Base-by-base conservation (phyloP, 192 early-diverging fungal genomes). In the Pilaira anomala region DNA sequence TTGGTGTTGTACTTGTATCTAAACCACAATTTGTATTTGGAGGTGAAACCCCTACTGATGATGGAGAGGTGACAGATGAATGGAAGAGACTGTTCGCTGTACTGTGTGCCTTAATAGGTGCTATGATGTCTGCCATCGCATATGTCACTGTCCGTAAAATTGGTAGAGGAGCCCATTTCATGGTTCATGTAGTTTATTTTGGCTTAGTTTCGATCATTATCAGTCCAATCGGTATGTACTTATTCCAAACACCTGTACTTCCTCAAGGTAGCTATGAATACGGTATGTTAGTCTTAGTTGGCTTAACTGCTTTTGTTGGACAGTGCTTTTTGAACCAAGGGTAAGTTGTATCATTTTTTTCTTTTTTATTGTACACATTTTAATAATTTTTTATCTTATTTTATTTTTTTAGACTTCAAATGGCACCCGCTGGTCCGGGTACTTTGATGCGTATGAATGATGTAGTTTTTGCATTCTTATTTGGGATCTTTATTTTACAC, bases 171-270 rank as follows among this genome's bases (percentile, higher is more conserved):
- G 86, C 85, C 7, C 87, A 90, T 63, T 86, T 80, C 19, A 86
- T 91, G 80, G 87, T 90, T 28, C 91, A 91, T 57, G 88, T 91
- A 2, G 80, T 84, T 22, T 91, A 91, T 61, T 91, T 91, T 77
- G 91, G 91, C 12, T 70, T 67, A 1, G 64, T 89, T 44, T 84
- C 85, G 18, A 73, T 80, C 21, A 44, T 85, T 6, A 59, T 90
- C 13, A 49, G 67, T 63, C 11, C 65, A 41, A n/a, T 83, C 68
- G 83, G 76, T 2, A 52, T 84, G 8, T 63, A 62, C 33, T 28
- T 65, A 6, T 39, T 69, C 6, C 77, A 79, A 22, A 67, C 60
- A 3, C 78, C 71, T 29, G 65, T 77, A 2, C 26, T 68, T 48
- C 85, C 84, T 0, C 19, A 57, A 1, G 74, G 78, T 3, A 1